Percentiles rank a stretch among this genome's conserved stretches.
phyloP scores from a whole-genome alignment of 495 filamentous ascomycete species.

The Opeltia flavorubescens region DNA sequence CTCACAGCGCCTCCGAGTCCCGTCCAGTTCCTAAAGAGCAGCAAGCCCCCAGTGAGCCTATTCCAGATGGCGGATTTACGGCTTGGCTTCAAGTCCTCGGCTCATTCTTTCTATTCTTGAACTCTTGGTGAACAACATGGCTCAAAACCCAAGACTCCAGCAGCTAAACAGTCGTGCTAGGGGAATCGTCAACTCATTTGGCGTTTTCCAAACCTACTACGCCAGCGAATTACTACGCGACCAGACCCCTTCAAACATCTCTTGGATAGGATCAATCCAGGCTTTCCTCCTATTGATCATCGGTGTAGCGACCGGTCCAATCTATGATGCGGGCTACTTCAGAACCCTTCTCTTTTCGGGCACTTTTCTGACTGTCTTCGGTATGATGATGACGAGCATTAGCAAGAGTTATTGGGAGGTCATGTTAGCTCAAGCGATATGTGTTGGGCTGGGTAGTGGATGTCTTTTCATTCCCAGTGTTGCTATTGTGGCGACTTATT shows the following conservation, averaged over 20 bases:
- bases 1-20: too few species aligned
- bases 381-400: constrained; percentile 36
- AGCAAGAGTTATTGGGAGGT: constrained; percentile 25
- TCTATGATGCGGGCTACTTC: constrained; percentile 32
- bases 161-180: background rate
- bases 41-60: too few species aligned
- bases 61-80: constrained; percentile 24
- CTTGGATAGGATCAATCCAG: constrained; percentile 37
- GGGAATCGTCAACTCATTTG: constrained; percentile 33
- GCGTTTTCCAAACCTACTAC: constrained; percentile 35
- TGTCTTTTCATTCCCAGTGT: constrained; percentile 31
- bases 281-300: constrained; percentile 27
- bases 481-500: constrained; percentile 28
- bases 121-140: constrained; percentile 37
- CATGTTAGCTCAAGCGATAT: constrained; percentile 29
- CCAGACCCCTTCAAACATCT: constrained; percentile 45
- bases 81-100: constrained; percentile 42
- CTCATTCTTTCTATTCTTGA: constrained; percentile 42
- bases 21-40: too few species aligned
- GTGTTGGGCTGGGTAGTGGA: constrained; percentile 28
- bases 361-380: constrained; percentile 26
- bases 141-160: background rate
- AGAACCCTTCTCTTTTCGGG: constrained; percentile 20
- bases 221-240: constrained; percentile 33
- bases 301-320: constrained; percentile 27